These are phyloP conservation scores for Uromyces viciae-fabae DNA, from an alignment of 1,284 basidiomycete species.

Conservation along the genomic window DNA sequence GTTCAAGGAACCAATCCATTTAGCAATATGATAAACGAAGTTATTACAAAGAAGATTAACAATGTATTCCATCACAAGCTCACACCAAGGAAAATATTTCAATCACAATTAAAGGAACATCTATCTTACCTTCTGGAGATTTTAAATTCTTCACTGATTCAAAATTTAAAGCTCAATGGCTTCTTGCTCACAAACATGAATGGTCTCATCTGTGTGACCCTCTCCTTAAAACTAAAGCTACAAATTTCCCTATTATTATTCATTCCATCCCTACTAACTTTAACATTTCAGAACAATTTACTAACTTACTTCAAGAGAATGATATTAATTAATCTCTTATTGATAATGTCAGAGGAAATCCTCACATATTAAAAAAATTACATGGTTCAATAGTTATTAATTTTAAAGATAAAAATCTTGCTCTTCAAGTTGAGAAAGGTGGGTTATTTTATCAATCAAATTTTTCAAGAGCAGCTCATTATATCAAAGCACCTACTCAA, in stretches of 20 bases:
- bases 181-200: background rate
- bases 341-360: background rate
- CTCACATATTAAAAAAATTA: background rate
- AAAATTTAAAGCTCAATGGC: background rate
- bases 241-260: background rate
- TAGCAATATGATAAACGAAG: background rate
- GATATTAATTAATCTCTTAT: background rate
- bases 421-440: background rate
- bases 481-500: background rate
- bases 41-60: background rate
- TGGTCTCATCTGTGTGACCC: background rate
- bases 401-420: background rate
- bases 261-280: background rate
- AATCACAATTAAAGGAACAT: background rate
- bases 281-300: background rate
- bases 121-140: background rate
- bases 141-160: background rate
- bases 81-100: background rate
- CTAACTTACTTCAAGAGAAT: background rate
- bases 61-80: background rate
- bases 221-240: background rate
- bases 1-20: background rate
- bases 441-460: background rate
- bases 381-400: background rate
- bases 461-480: no score